Conservation (phyloP, 495 filamentous ascomycete species). For the Penicillium simplicissimum region DNA sequence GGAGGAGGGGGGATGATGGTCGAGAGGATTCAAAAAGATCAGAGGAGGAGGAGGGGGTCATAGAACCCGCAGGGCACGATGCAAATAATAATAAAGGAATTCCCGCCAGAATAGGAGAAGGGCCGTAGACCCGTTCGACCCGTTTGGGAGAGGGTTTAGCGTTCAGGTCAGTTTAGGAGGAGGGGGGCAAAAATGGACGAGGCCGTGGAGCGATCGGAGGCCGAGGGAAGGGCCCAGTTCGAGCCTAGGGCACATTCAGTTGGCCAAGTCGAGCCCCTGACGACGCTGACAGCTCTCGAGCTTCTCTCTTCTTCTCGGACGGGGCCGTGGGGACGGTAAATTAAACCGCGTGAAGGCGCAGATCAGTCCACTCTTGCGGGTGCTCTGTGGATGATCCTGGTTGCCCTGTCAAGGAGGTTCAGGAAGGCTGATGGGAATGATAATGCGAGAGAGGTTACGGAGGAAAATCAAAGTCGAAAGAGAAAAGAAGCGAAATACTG, state of each 20-base stretch:
- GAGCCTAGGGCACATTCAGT: neutral
- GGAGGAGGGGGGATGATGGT: constrained; percentile 31
- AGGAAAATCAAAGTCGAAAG: constrained; percentile 16
- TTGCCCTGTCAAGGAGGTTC: neutral
- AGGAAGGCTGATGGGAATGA: neutral
- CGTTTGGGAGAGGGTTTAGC: constrained; percentile 24
- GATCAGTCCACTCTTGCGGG: constrained; percentile 29
- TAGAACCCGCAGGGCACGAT: constrained; percentile 33
- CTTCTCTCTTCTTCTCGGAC: constrained; percentile 19
- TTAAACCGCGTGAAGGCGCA: constrained; percentile 33
- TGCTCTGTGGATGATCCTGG: neutral
- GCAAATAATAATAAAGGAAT: constrained; percentile 36
- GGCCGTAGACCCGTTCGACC: constrained; percentile 28
- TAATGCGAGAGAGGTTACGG: neutral
- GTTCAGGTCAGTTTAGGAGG: neutral
- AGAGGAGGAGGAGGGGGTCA: neutral
- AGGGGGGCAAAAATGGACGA: neutral
- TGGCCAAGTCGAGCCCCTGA: constrained; percentile 38
- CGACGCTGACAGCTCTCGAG: constrained; percentile 46
- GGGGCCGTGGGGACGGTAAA: constrained; percentile 46
- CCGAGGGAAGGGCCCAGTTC: constrained; percentile 19
- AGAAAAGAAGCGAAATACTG: constrained; percentile 1
- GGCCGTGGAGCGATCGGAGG: constrained; percentile 36
- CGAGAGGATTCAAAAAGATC: neutral
- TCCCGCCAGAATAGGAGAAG: constrained; percentile 42